These are phyloP conservation scores for Leccinum subgranulosum DNA, from an alignment of 768 basidiomycete species.

Conservation along the genomic window DNA sequence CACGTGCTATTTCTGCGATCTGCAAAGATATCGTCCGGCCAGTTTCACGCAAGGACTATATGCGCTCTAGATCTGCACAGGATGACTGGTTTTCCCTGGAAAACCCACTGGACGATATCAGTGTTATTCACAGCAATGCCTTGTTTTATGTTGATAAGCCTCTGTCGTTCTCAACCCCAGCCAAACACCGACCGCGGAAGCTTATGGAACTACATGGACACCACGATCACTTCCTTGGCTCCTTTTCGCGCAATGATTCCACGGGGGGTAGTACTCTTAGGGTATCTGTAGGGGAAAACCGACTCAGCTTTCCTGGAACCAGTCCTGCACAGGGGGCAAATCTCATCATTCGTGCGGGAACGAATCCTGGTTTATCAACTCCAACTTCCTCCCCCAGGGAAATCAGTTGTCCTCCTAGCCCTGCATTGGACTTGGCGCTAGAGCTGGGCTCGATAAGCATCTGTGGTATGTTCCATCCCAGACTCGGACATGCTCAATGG, in stretches of 20 bases:
- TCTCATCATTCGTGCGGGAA: neutral
- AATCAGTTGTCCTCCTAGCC: constrained; percentile 11
- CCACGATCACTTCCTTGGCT: neutral
- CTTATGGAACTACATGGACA: neutral
- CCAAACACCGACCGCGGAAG: constrained; percentile 1
- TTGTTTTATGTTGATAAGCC: constrained; percentile 23
- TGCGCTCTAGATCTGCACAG: constrained; percentile 18
- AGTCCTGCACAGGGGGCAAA: constrained; percentile 6
- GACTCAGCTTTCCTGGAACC: constrained; percentile 10
- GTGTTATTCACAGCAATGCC: constrained; percentile 1
- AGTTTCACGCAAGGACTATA: constrained; percentile 23
- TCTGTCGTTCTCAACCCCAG: constrained; percentile 28
- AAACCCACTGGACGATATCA: neutral
- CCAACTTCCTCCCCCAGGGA: neutral
- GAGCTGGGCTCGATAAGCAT: constrained; percentile 24
- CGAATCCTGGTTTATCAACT: neutral
- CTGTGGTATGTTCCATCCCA: constrained; percentile 24
- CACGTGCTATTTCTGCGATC: constrained; percentile 38
- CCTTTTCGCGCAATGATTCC: neutral
- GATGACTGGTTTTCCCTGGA: constrained; percentile 15
- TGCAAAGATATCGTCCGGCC: constrained; percentile 17
- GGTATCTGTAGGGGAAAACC: neutral
- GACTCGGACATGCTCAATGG: neutral
- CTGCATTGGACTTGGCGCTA: constrained; percentile 17
- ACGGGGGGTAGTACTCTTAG: neutral